Evolutionary conservation across 2,329 filamentous ascomycete species (phyloP).

Genomic region (Aspergillus spinulosporus): DNA sequence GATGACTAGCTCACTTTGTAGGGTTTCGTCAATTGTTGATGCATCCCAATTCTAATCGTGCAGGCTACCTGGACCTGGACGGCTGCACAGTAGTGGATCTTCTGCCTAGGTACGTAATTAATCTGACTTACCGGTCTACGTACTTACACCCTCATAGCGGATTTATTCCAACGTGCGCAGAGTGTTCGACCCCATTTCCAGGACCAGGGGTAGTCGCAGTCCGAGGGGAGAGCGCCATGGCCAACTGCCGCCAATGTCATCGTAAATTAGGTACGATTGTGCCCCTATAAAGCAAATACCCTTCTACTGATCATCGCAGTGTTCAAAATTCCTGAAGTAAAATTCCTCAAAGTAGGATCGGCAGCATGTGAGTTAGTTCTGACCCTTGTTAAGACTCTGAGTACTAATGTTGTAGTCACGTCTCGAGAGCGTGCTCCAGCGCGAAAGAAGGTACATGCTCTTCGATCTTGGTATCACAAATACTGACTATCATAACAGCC

Average conservation of each 20-base stretch:
- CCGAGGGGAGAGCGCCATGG: conserved; percentile 69
- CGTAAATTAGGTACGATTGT: conserved; percentile 63
- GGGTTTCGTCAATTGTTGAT: conserved; percentile 68
- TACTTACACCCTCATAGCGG: conserved; percentile 51
- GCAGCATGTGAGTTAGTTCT: conserved; percentile 45
- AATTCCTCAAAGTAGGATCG: conserved; percentile 70
- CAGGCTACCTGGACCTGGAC: conserved; percentile 74
- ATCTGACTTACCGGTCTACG: neutral
- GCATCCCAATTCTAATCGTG: conserved; percentile 70
- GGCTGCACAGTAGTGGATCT: conserved; percentile 75
- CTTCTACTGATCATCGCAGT: conserved; percentile 35
- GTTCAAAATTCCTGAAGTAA: conserved; percentile 75
- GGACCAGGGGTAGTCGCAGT: conserved; percentile 68
- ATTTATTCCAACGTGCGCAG: conserved; percentile 74
- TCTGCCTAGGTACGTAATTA: conserved; percentile 60
- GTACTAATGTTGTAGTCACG: conserved; percentile 23
- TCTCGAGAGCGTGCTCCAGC: conserved; percentile 32
- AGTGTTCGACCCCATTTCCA: conserved; percentile 69
- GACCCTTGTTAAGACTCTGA: neutral
- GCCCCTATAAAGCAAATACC: neutral
- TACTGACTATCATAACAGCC: conserved; percentile 28
- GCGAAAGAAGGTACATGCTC: conserved; percentile 40
- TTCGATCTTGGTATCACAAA: neutral
- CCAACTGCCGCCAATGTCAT: conserved; percentile 78
- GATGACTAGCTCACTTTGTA: conserved; percentile 18